Conservation (phyloP, 345 rosid genomes). For the Nasturtium officinale region DNA sequence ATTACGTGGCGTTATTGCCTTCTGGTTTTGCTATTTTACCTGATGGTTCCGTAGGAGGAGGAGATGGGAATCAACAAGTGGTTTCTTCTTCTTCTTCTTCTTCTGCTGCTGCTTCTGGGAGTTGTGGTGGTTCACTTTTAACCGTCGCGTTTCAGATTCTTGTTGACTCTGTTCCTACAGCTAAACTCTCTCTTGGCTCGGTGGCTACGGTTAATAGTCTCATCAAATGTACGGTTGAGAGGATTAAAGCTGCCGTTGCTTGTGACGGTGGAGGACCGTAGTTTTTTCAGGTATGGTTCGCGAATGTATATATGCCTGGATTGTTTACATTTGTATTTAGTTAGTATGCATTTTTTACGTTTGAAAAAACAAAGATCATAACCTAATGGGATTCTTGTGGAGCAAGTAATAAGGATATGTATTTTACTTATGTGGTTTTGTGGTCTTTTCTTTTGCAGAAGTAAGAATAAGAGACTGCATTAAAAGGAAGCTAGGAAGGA, state of each 20-base stretch:
- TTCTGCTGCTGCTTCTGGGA: conserved; percentile 34
- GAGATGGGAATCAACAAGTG: conserved; percentile 38
- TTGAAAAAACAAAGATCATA: not conserved
- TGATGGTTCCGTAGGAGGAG: conserved; percentile 61
- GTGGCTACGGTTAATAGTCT: conserved; percentile 94
- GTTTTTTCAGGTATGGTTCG: conserved; percentile 33
- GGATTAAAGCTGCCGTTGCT: conserved; percentile 77
- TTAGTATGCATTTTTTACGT: not conserved
- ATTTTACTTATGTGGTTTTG: not conserved
- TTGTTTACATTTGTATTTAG: too few relatives aligned
- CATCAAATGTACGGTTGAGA: conserved; percentile 89
- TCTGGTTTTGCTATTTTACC: conserved; percentile 98
- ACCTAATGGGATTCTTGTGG: conserved; percentile 18
- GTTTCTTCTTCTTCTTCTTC: conserved; percentile 35
- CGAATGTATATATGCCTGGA: too few relatives aligned
- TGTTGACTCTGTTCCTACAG: conserved; percentile 89
- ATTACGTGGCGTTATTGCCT: conserved; percentile 90
- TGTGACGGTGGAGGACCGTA: conserved; percentile 32
- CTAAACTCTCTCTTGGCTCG: conserved; percentile 88
- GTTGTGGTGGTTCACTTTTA: conserved; percentile 76
- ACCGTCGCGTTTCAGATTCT: conserved; percentile 96
- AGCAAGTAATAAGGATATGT: conserved; percentile 18
- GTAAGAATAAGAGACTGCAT: not conserved
- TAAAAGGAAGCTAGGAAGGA: not conserved
- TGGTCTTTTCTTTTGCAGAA: not conserved